Evolutionary conservation across 352 stramenopile species (phyloP).

Genomic region (Thraustotheca clavata): DNA sequence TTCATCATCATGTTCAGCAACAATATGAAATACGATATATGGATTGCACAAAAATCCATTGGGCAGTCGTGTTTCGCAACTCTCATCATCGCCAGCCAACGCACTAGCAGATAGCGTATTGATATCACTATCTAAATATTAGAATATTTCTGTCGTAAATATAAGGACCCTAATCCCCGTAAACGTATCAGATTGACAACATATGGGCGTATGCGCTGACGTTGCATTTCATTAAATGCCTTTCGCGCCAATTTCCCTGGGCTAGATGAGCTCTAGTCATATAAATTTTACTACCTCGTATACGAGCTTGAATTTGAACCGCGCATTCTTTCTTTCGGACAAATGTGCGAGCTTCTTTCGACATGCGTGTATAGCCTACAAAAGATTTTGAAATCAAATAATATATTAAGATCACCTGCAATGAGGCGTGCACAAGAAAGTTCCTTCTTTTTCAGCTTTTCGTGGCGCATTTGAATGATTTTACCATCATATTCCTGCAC

Average conservation of each 20-base stretch:
- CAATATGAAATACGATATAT: slow-evolving; percentile 58
- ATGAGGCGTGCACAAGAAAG: slow-evolving; percentile 42
- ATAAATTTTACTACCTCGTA: slow-evolving; percentile 25
- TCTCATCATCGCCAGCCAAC: neutral
- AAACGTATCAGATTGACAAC: slow-evolving; percentile 28
- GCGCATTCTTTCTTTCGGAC: slow-evolving; percentile 49
- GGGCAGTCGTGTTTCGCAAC: slow-evolving; percentile 31
- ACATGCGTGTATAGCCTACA: slow-evolving; percentile 55
- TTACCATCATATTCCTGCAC: slow-evolving; percentile 44
- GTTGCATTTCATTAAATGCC: slow-evolving; percentile 37
- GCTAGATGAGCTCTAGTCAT: neutral
- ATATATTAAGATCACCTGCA: slow-evolving; percentile 14
- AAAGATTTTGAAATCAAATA: neutral
- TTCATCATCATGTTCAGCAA: slow-evolving; percentile 58
- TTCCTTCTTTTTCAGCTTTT: slow-evolving; percentile 39
- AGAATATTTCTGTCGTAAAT: neutral
- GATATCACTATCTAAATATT: neutral
- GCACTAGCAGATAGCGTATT: neutral
- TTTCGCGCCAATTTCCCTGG: slow-evolving; percentile 36
- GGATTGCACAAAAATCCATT: slow-evolving; percentile 71
- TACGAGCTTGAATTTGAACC: slow-evolving; percentile 42
- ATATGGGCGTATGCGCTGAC: slow-evolving; percentile 50
- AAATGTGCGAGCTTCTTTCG: slow-evolving; percentile 43
- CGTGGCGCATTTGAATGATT: slow-evolving; percentile 30
- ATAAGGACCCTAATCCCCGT: slow-evolving; percentile 25